Percentiles rank a stretch among this genome's conserved stretches.
Evolutionary conservation across 352 stramenopile species (phyloP).

Genomic region (Phytophthora quininea): DNA sequence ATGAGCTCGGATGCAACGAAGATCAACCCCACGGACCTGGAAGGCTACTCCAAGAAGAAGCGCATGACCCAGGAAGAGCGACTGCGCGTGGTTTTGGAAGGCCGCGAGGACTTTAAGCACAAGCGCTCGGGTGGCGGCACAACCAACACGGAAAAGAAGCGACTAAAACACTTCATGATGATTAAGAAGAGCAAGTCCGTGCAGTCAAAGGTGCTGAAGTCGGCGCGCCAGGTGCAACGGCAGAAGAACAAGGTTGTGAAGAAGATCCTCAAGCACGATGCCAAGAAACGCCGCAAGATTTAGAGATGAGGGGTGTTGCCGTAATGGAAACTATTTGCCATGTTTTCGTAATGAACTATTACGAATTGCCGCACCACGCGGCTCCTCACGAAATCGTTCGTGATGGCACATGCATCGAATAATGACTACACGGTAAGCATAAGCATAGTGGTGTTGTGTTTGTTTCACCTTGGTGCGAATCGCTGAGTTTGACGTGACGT

Average conservation of each 20-base stretch:
- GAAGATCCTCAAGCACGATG: constrained; percentile 88
- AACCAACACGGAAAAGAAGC: constrained; percentile 98
- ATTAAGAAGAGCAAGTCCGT: constrained; percentile 94
- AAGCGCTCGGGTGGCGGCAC: constrained; percentile 94
- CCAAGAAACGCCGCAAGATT: constrained; percentile 78
- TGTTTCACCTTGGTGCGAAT: no score
- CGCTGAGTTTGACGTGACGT: no score
- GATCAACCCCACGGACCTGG: constrained; percentile 79
- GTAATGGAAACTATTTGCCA: neutral
- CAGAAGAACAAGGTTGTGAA: constrained; percentile 83
- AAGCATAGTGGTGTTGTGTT: no score
- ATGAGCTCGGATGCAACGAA: constrained; percentile 59
- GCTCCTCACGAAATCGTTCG: no score
- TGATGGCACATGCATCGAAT: no score
- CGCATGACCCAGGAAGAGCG: constrained; percentile 87
- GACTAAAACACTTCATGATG: constrained; percentile 99
- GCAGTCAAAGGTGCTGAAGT: constrained; percentile 89
- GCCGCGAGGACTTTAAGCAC: constrained; percentile 91
- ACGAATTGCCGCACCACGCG: neutral
- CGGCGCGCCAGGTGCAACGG: constrained; percentile 83
- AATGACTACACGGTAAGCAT: no score
- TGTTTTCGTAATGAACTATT: neutral
- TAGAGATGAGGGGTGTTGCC: constrained; percentile 21
- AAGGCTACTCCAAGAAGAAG: constrained; percentile 91
- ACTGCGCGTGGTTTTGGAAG: constrained; percentile 84